Conservation (phyloP, 495 filamentous ascomycete genomes). For the Chaetomium cochliodes region DNA sequence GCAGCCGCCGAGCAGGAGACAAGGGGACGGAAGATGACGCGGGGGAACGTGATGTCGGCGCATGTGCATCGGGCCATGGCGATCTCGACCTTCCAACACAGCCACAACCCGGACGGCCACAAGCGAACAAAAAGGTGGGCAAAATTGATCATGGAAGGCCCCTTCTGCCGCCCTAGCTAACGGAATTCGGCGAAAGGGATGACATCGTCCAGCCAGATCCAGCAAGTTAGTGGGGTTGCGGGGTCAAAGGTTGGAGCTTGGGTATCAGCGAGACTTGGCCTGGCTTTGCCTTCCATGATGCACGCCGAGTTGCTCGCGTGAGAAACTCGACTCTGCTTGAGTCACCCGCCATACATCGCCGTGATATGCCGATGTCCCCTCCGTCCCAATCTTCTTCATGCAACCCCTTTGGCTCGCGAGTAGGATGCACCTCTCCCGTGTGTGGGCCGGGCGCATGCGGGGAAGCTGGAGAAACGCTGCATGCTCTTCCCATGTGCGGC, state of each 20-base stretch:
- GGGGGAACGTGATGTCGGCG: conserved; percentile 22
- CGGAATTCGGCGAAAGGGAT: conserved; percentile 25
- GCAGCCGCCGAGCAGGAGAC: not conserved
- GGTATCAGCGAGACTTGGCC: conserved; percentile 20
- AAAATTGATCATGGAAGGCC: not conserved
- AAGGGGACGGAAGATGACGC: conserved; percentile 13
- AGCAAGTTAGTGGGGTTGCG: conserved; percentile 35
- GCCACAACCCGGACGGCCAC: conserved; percentile 5
- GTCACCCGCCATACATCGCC: conserved; percentile 3
- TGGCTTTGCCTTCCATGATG: conserved; percentile 14
- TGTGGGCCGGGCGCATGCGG: conserved; percentile 8
- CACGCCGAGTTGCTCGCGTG: conserved; percentile 17
- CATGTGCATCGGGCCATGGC: conserved; percentile 19
- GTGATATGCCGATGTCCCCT: not conserved
- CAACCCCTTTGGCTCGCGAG: not conserved
- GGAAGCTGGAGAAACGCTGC: conserved; percentile 3
- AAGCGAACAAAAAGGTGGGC: conserved; percentile 8
- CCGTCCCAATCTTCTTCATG: not conserved
- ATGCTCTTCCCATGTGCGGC: not conserved
- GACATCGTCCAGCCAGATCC: conserved; percentile 28
- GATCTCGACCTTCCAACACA: conserved; percentile 16
- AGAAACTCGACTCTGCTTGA: conserved; percentile 3
- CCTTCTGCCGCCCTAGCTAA: conserved; percentile 17
- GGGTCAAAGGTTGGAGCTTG: conserved; percentile 24
- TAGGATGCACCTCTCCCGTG: not conserved